Evolutionary conservation across 192 early-diverging fungal genomes (phyloP).

Genomic region (Coemansia sp.): DNA sequence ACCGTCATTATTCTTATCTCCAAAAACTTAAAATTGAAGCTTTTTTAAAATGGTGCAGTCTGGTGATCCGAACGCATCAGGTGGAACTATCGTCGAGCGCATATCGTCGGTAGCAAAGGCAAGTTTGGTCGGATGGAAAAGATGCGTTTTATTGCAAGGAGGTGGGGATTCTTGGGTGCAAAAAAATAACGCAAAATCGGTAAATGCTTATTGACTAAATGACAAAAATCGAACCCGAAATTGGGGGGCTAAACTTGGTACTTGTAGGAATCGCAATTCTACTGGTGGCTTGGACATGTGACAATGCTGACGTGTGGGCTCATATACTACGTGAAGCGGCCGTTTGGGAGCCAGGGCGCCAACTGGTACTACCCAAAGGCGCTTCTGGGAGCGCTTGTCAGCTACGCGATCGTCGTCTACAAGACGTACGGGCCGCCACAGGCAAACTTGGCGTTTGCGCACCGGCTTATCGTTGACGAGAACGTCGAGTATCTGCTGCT

Average conservation of each 20-base stretch:
- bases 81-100: slow-evolving; percentile 11
- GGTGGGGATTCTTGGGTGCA: no score
- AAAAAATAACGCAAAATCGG: neutral
- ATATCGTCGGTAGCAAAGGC: slow-evolving; percentile 18
- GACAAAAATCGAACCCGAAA: no score
- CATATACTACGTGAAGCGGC: slow-evolving; percentile 41
- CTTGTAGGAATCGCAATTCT: no score
- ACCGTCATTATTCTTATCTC: no score
- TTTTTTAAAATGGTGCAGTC: slow-evolving; percentile 19
- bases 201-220: no score
- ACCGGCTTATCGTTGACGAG: slow-evolving; percentile 45
- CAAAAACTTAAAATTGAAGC: no score
- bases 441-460: slow-evolving; percentile 38
- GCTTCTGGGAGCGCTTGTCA: slow-evolving; percentile 37
- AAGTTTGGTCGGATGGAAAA: neutral
- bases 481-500: slow-evolving; percentile 50
- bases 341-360: slow-evolving; percentile 28
- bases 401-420: slow-evolving; percentile 52
- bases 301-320: slow-evolving; percentile 31
- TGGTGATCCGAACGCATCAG: slow-evolving; percentile 17
- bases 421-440: slow-evolving; percentile 53
- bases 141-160: no score
- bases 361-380: slow-evolving; percentile 49
- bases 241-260: no score
- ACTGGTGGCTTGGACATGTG: slow-evolving; percentile 53